Evolutionary conservation across 306 rosid genomes (phyloP).

Genomic region (Corylus heterophylla): DNA sequence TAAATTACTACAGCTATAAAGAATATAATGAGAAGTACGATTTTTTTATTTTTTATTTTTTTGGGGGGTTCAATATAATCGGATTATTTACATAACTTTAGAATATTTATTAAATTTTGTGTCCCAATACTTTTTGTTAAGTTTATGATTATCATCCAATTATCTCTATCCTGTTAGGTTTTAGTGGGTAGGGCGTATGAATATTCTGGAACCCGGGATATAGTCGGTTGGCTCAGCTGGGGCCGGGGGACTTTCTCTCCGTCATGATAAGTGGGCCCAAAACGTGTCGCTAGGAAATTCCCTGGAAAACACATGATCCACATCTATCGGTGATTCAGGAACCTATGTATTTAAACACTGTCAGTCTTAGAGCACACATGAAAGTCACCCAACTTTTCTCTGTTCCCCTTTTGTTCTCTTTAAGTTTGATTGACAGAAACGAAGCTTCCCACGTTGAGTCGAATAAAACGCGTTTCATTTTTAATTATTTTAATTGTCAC

Average conservation of each 20-base stretch:
- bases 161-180: no score
- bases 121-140: no score
- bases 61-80: no score
- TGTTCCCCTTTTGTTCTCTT: constrained; percentile 6
- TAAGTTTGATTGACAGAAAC: constrained; percentile 18
- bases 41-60: no score
- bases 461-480: not conserved
- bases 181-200: no score
- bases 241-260: constrained; percentile 23
- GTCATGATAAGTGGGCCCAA: constrained; percentile 36
- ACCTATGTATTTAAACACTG: no score
- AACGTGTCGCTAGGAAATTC: constrained; percentile 36
- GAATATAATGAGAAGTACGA: no score
- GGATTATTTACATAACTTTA: no score
- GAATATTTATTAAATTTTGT: no score
- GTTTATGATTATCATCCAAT: no score
- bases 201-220: not conserved
- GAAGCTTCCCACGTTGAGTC: not conserved
- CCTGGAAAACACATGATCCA: not conserved
- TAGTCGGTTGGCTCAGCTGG: constrained; percentile 39
- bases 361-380: not conserved
- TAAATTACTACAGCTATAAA: no score
- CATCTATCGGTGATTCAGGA: not conserved
- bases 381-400: not conserved
- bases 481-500: not conserved